Percentiles rank a stretch among this genome's conserved stretches.
These are phyloP conservation scores for Erodium trifolium DNA, from an alignment of 441 rosid genomes.

Conservation along the genomic window DNA sequence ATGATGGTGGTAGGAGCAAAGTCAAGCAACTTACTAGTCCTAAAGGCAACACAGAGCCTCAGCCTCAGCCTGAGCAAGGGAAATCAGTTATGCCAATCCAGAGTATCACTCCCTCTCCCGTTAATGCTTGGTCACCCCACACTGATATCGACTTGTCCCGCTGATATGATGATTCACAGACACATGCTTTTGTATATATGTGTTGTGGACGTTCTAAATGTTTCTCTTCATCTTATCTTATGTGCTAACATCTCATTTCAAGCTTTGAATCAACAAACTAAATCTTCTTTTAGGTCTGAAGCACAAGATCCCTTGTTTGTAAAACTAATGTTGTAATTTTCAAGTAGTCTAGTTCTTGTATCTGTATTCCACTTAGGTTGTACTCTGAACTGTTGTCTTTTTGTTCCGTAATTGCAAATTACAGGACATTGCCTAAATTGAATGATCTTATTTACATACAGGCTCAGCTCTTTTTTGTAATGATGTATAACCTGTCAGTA, in stretches of 20 bases:
- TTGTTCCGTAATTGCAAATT: too few species aligned
- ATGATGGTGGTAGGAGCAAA: conserved; percentile 56
- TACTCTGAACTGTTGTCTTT: not conserved
- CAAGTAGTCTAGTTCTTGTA: not conserved
- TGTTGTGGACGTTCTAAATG: not conserved
- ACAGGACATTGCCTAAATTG: too few species aligned
- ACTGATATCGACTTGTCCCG: conserved; percentile 7
- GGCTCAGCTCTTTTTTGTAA: not conserved
- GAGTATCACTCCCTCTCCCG: conserved; percentile 37
- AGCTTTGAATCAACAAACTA: too few species aligned
- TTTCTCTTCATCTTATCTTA: not conserved
- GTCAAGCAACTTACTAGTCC: conserved; percentile 42
- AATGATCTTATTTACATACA: too few species aligned
- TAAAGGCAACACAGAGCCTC: conserved; percentile 35
- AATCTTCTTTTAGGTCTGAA: not conserved
- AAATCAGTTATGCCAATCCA: conserved; percentile 19
- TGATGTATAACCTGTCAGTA: not conserved
- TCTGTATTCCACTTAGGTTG: not conserved
- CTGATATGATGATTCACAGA: not conserved
- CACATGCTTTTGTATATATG: not conserved
- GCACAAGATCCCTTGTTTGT: not conserved
- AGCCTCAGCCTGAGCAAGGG: conserved; percentile 17
- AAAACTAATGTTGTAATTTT: not conserved
- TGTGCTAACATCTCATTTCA: not conserved
- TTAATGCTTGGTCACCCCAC: conserved; percentile 42